Percentiles rank a stretch among this genome's conserved stretches.
Conservation (phyloP, 345 rosid genomes). For the Adansonia digitata region DNA sequence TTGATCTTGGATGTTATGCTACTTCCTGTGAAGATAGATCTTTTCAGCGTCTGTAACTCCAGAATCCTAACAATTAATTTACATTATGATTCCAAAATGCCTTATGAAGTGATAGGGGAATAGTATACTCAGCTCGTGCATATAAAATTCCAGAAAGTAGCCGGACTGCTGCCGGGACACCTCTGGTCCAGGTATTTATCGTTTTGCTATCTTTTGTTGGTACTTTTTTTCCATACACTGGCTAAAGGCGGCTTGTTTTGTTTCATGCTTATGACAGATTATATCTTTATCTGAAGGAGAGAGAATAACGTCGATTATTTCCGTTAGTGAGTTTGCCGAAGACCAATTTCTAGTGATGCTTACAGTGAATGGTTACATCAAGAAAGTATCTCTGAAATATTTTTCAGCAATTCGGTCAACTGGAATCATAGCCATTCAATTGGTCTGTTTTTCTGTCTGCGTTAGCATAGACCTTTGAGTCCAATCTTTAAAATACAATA, state of each 20-base stretch:
- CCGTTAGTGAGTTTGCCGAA: constrained; percentile 74
- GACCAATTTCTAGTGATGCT: constrained; percentile 91
- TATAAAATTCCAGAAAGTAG: constrained; percentile 92
- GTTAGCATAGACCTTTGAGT: not conserved
- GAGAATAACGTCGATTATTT: constrained; percentile 93
- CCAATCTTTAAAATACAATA: not conserved
- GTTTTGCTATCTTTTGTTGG: not conserved
- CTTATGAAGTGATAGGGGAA: constrained; percentile 71
- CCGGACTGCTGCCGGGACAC: constrained; percentile 88
- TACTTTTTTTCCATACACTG: constrained; percentile 2
- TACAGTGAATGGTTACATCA: constrained; percentile 90
- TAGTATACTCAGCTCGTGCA: constrained; percentile 89
- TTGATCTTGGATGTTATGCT: not conserved
- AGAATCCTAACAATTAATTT: not conserved
- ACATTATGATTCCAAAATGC: constrained; percentile 4
- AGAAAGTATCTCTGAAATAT: constrained; percentile 75
- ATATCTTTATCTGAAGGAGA: constrained; percentile 84
- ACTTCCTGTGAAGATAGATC: not conserved
- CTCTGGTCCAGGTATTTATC: constrained; percentile 71
- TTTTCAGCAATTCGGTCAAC: constrained; percentile 91
- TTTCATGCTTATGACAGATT: constrained; percentile 46
- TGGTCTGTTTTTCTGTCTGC: constrained; percentile 52
- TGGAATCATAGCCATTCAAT: constrained; percentile 92
- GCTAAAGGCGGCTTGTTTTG: constrained; percentile 10
- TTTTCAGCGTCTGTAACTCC: not conserved